Evolutionary conservation across 2,329 filamentous ascomycete genomes (phyloP).

Genomic region (Diaporthe ampelina): DNA sequence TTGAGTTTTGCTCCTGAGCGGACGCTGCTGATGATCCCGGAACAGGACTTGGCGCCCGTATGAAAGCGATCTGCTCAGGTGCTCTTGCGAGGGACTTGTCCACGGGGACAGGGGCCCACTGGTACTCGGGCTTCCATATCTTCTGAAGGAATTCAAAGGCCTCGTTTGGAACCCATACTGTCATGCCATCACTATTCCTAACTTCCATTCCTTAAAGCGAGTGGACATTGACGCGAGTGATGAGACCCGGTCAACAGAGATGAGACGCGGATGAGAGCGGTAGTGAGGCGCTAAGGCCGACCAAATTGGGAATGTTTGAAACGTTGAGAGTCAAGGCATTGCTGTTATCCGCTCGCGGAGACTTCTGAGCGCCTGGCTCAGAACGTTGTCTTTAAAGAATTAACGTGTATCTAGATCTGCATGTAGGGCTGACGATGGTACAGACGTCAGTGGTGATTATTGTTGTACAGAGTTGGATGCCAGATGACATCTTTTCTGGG

Average conservation of each 20-base stretch:
- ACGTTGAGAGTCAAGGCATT: slow-evolving; percentile 36
- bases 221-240: slow-evolving; percentile 34
- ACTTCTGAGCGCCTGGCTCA: slow-evolving; percentile 38
- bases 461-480: neutral
- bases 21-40: neutral
- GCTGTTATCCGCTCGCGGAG: neutral
- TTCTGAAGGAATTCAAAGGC: slow-evolving; percentile 39
- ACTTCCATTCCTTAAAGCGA: slow-evolving; percentile 40
- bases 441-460: neutral
- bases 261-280: slow-evolving; percentile 1
- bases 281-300: neutral
- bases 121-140: slow-evolving; percentile 41
- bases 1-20: neutral
- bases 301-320: neutral
- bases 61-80: slow-evolving; percentile 37
- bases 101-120: slow-evolving; percentile 39
- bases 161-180: slow-evolving; percentile 41
- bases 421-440: neutral
- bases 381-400: neutral
- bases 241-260: slow-evolving; percentile 16
- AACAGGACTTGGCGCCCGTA: slow-evolving; percentile 12
- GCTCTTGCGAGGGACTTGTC: slow-evolving; percentile 38
- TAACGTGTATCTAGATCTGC: neutral
- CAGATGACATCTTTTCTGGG: slow-evolving; percentile 32
- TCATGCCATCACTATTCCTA: slow-evolving; percentile 37